phyloP scores from a whole-genome alignment of 345 rosid species.

The Eucalyptus marginata region DNA sequence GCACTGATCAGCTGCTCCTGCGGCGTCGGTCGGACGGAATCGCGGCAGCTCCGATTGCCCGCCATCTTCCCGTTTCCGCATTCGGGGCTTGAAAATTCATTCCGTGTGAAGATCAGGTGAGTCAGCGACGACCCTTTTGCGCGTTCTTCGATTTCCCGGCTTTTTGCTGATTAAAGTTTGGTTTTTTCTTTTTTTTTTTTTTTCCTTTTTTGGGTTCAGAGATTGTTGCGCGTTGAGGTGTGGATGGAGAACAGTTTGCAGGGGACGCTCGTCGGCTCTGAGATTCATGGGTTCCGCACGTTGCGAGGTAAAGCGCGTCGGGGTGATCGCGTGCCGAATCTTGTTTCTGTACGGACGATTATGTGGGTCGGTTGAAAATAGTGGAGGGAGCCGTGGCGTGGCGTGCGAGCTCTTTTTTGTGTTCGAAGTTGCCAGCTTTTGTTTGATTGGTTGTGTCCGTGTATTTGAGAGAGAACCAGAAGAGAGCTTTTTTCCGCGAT shows the following conservation, averaged over 20 bases:
- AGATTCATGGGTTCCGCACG: conserved; percentile 91
- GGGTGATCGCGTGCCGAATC: not conserved
- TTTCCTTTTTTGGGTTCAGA: not conserved
- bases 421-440: not conserved
- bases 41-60: not conserved
- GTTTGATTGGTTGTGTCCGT: not conserved
- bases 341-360: not conserved
- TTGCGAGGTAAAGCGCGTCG: conserved; percentile 31
- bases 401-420: not conserved
- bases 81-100: not conserved
- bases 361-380: not conserved
- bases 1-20: not conserved
- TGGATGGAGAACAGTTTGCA: conserved; percentile 27
- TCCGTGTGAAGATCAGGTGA: not conserved
- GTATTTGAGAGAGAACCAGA: not conserved
- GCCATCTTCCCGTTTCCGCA: not conserved
- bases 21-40: too few species aligned
- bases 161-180: not conserved
- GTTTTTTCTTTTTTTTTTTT: not conserved
- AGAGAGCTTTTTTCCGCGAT: not conserved
- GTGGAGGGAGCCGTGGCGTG: not conserved
- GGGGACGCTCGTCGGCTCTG: conserved; percentile 47
- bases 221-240: not conserved
- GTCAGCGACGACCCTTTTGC: not conserved
- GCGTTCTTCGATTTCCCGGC: not conserved